Base-by-base conservation (phyloP, 148 eudicot species). In the Salicornia ramosissima region DNA sequence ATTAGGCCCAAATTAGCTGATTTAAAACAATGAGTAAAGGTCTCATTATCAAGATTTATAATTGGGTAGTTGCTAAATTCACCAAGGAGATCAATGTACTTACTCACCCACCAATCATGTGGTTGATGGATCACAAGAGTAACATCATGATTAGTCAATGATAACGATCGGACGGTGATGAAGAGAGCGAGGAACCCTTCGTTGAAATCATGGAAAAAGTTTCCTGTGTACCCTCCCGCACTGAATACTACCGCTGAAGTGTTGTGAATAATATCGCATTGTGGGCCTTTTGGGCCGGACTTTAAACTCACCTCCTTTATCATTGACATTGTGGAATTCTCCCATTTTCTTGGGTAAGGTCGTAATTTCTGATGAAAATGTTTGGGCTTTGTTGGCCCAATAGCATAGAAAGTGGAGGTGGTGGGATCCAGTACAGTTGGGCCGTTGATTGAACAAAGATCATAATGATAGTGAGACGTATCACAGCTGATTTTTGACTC, bases 341-440 rank as follows among this genome's bases (percentile, higher is more conserved):
- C 85, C 78, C 78, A 82, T 64, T 82, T 82, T 62, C 85, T 49
- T 18, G 85, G 86, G 78, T 86, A 84, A 2, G 90, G 87, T 52
- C 72, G 74, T 61, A 86, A 80, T 52, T 51, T 78, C 64, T 76
- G 60, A 1, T 29, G 3, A 16, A 69, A 65, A 31, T 33, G 13
- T 25, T 28, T 62, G 79, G 81, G 71, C 67, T 57, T 2, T 62
- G 75, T 77, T 4, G 82, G 80, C 47, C 77, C 87, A 16, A 58
- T 58, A 19, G 73, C 29, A 63, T 74, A 76, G 47, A 86, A 31
- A 1, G 85, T 80, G 5, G 76, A 61, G 7, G 71, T 64, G 10
- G 30, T 78, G 13, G 87, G 84, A 76, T 84, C 80, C 78, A 82
- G 43, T 10, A 68, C 58, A 11, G 78, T 68, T 62, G 83, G 85